These are phyloP conservation scores for Bipolaris cookei DNA, from an alignment of 2,329 filamentous ascomycete genomes.

Conservation along the genomic window DNA sequence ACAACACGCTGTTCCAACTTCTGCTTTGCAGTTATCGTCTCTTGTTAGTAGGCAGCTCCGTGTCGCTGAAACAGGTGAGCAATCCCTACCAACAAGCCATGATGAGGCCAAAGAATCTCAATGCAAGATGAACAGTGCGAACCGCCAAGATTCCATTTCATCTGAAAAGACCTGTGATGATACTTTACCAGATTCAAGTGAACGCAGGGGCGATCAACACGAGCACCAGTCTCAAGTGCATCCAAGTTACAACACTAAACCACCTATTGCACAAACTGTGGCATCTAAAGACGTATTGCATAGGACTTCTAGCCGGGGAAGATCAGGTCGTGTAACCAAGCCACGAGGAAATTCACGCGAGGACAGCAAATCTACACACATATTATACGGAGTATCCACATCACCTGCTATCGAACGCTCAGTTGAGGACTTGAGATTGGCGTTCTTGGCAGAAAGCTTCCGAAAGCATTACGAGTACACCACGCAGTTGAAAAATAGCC, in stretches of 20 bases:
- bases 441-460: conserved; percentile 18
- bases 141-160: neutral
- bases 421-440: conserved; percentile 15
- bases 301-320: neutral
- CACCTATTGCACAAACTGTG: neutral
- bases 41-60: neutral
- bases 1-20: neutral
- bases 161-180: neutral
- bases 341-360: conserved; percentile 11
- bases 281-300: conserved; percentile 1
- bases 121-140: neutral
- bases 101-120: neutral
- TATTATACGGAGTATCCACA: neutral
- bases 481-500: conserved; percentile 6
- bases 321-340: conserved; percentile 17
- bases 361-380: neutral
- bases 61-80: neutral
- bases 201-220: neutral
- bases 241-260: neutral
- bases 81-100: neutral
- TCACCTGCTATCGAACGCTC: conserved; percentile 11
- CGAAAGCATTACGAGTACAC: conserved; percentile 15
- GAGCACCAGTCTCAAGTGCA: neutral
- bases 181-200: neutral
- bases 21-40: neutral